Base-by-base conservation (phyloP, 352 stramenopile genomes). In the Sclerospora graminicola region DNA sequence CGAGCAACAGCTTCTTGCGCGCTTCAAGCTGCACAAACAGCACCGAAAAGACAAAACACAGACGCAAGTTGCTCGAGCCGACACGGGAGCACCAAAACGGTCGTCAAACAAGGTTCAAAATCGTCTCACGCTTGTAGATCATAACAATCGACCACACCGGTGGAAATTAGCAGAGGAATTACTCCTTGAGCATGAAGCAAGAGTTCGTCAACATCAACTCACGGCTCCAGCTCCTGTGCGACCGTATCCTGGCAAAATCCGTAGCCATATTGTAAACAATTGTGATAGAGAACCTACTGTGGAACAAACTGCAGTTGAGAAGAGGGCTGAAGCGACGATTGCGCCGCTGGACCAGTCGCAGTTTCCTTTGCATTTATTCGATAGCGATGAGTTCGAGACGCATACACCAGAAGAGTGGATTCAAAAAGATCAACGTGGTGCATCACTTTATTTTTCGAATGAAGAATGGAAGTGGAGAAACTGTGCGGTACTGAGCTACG, bases 321-420 rank as follows among this genome's bases (percentile, higher is more conserved):
- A 26, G 21, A 26, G 21, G 21, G 3, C 21, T 26, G 6, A 26
- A 26, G 21, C 6, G 21, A 26, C 21, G 21, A 26, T 89, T 15
- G 51, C 95, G 27, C 76, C 92, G 52, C 69, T 96, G 30, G 83
- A 95, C 52, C 76, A 95, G 64, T 94, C 82, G n/a, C 76, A 95
- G 58, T 79, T 95, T 49, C 87, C 87, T 5, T 51, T 96, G 21
- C 78, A 96, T 49, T 48, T 92, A 16, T 96, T 96, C 42, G 87
- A 96, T 60, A 91, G 69, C 43, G 64, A 88, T 37, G 81, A 96
- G 62, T 87, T 80, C 32, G 82, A 95, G 41, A 69, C 67, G 4
- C 54, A 77, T 26, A 65, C 61, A 0, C 81, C 86, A 0, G 60
- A 63, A 15, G 77, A 95, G 48, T 95, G 84, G 85, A 39, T 96